A percentile compares a stretch with the other conserved stretches of the same genome.
phyloP scores from a whole-genome alignment of 2,329 filamentous ascomycete genomes.

The Pseudogymnoascus sp. region DNA sequence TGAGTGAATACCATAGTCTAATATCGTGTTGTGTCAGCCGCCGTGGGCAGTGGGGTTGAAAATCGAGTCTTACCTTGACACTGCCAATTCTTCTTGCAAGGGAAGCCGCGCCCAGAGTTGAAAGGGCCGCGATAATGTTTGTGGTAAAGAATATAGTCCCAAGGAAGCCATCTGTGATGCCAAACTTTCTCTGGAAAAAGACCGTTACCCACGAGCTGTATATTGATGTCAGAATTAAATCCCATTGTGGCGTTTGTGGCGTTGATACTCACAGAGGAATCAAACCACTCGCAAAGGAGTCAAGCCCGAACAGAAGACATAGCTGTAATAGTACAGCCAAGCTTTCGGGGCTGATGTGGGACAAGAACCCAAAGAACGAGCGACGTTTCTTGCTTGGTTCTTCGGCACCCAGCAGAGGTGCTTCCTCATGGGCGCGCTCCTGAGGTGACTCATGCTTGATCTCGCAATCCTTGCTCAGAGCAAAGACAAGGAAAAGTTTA shows the following conservation, averaged over 20 bases:
- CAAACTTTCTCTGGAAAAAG: constrained; percentile 45
- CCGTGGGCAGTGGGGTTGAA: constrained; percentile 21
- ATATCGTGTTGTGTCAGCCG: not conserved
- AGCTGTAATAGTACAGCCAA: constrained; percentile 50
- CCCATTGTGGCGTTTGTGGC: constrained; percentile 33
- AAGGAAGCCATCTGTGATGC: constrained; percentile 41
- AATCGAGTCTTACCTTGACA: constrained; percentile 45
- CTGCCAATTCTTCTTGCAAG: constrained; percentile 52
- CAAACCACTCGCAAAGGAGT: constrained; percentile 64
- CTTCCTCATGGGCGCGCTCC: constrained; percentile 21
- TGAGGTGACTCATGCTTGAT: constrained; percentile 29
- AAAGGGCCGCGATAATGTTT: constrained; percentile 43
- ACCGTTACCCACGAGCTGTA: constrained; percentile 51
- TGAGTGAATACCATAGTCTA: constrained; percentile 71
- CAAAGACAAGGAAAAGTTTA: constrained; percentile 47
- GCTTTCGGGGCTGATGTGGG: constrained; percentile 51
- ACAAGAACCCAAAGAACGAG: constrained; percentile 29
- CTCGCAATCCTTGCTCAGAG: constrained; percentile 37
- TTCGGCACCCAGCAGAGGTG: constrained; percentile 23
- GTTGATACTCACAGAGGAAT: constrained; percentile 49
- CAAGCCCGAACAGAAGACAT: constrained; percentile 59
- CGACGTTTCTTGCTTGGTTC: constrained; percentile 15
- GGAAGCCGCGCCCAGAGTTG: constrained; percentile 46
- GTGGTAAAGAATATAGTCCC: constrained; percentile 50
- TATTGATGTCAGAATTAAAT: constrained; percentile 31